Evolutionary conservation across 257 asterid species (phyloP), one percentile per base, ranked within the genome.

Genomic region (Ballota nigra): DNA sequence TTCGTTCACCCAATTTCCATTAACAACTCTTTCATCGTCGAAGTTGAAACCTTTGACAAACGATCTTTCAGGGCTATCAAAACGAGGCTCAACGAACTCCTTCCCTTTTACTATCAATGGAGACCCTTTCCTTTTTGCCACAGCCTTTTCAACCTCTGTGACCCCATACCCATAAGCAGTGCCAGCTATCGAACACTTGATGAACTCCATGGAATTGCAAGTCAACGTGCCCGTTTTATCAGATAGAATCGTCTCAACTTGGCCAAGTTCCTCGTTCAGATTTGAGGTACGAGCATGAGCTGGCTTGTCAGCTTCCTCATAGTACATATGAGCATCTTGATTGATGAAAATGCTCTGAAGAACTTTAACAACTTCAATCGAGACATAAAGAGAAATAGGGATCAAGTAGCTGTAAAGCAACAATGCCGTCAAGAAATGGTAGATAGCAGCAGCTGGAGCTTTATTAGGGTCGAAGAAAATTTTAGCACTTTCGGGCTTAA

Each of bases 151-250:
- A 6, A 94, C 98, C 80, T 94, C 98, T 0, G 97, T 94, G 28
- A 86, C 68, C 22, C 96, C 92, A 60, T 83, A 63, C 23, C 97
- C 98, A 66, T 94, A 91, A 66, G 96, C 95, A 33, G 85, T 86
- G 13, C 96, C 98, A n/a, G 91, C 96, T 31, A 90, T 76, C 0
- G 97, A 89, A 72, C 97, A 94, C 82, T 94, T 94, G 23, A 94
- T 87, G 75, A 94, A 94, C 83, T 94, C 98, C 98, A 94, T 94
- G 3, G 96, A 87, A 68, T 94, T 94, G 75, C 96, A 87, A 43
- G 98, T 94, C 79, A 94, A 71, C 2, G 98, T 94, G 9, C 98
- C 98, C 0, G 98, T 94, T 75, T 94, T 94, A 67, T 94, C 98
- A 4, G 98, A 94, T 66, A 94, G 96, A 20, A 94, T 82, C 0